Conservation (phyloP, 495 filamentous ascomycete genomes). For the Penicillium bovifimosum region DNA sequence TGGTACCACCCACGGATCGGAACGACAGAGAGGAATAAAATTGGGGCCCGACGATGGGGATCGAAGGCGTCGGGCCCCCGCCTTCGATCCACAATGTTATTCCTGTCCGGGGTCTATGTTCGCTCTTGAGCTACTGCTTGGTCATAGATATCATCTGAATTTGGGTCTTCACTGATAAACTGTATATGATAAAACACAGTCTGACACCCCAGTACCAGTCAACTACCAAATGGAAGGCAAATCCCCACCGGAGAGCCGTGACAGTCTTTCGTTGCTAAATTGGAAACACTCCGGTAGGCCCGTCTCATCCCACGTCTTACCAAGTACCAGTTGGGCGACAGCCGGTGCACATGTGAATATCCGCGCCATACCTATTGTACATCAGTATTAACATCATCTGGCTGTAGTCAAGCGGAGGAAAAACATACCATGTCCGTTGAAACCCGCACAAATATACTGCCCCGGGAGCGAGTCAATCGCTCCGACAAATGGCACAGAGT, state of each 20-base stretch:
- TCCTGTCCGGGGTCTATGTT: too few species aligned
- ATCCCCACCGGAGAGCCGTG: conserved; percentile 10
- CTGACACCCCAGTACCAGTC: neutral
- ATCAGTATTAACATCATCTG: neutral
- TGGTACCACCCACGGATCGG: too few species aligned
- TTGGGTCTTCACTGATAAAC: too few species aligned
- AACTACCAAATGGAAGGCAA: conserved; percentile 23
- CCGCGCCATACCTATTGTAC: conserved; percentile 24
- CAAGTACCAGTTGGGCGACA: conserved; percentile 21
- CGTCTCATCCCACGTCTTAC: conserved; percentile 19
- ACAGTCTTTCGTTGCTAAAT: conserved; percentile 16
- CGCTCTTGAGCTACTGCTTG: too few species aligned
- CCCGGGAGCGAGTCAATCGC: conserved; percentile 21
- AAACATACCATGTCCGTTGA: conserved; percentile 29
- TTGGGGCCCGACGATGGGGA: too few species aligned
- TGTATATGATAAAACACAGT: too few species aligned
- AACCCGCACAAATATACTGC: conserved; percentile 33
- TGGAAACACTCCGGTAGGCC: conserved; percentile 29
- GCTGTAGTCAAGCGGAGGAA: neutral
- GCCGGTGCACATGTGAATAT: conserved; percentile 32
- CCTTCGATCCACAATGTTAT: too few species aligned
- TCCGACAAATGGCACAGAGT: conserved; percentile 30
- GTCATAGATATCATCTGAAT: too few species aligned
- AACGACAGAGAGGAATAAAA: too few species aligned
- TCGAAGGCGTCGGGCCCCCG: too few species aligned